A percentile compares a stretch with the other conserved stretches of the same genome.
Conservation (phyloP, 257 asterid species). For the Primulina tabacum region DNA sequence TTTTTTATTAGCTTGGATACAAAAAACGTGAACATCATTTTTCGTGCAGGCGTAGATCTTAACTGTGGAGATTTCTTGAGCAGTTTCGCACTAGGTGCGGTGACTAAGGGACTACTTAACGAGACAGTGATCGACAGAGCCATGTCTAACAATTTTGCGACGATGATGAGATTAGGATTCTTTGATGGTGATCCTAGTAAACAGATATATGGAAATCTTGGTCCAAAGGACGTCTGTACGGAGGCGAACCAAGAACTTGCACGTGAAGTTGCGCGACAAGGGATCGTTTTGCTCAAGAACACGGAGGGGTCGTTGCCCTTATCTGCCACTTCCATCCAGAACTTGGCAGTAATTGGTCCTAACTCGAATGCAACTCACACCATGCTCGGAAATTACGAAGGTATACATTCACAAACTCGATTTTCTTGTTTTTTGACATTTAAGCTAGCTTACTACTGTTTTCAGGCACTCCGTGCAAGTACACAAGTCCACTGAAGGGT, state of each 20-base stretch:
- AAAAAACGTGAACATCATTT: not conserved
- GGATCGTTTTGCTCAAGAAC: constrained; percentile 64
- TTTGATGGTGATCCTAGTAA: constrained; percentile 62
- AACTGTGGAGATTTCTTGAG: constrained; percentile 51
- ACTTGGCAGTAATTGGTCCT: constrained; percentile 63
- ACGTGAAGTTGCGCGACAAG: constrained; percentile 63
- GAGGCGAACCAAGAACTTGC: constrained; percentile 53
- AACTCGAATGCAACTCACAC: constrained; percentile 50
- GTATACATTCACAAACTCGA: constrained; percentile 20
- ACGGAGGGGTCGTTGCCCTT: constrained; percentile 49
- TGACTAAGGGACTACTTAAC: constrained; percentile 41
- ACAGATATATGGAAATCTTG: constrained; percentile 51
- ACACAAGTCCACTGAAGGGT: constrained; percentile 48
- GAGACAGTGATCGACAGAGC: constrained; percentile 48
- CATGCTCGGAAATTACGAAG: constrained; percentile 68
- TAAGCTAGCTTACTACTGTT: not conserved
- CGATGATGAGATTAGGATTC: constrained; percentile 65
- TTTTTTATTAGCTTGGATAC: not conserved
- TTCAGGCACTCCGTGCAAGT: constrained; percentile 55
- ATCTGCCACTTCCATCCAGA: constrained; percentile 41
- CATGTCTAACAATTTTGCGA: constrained; percentile 49
- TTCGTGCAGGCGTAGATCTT: constrained; percentile 52
- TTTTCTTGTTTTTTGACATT: not conserved
- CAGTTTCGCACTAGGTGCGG: constrained; percentile 40
- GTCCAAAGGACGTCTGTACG: constrained; percentile 57